phyloP scores from a whole-genome alignment of 2,329 filamentous ascomycete species.

The Neopestalotiopsis clavispora region DNA sequence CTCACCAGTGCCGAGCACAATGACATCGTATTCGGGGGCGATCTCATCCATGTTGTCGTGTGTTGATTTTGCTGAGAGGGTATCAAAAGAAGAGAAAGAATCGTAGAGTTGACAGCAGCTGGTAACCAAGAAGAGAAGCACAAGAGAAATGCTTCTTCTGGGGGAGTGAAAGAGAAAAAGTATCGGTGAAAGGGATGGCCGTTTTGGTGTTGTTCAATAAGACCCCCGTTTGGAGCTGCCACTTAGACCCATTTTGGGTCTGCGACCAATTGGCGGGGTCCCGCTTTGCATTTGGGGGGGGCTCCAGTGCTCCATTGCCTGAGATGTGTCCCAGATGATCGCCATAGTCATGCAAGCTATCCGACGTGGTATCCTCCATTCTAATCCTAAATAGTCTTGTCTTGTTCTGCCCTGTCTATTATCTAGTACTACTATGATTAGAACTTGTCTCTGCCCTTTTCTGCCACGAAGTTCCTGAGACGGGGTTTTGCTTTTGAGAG shows the following conservation, averaged over 20 bases:
- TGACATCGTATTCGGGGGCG: conserved; percentile 96
- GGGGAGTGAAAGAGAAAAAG: conserved; percentile 22
- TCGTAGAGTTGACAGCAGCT: background rate
- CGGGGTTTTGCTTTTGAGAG: too few relatives aligned
- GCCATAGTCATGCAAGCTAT: conserved; percentile 11
- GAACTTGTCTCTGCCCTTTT: too few relatives aligned
- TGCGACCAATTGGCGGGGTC: conserved; percentile 17
- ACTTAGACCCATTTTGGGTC: conserved; percentile 23
- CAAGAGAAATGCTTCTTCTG: conserved; percentile 10
- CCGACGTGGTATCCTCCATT: background rate
- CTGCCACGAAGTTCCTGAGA: too few relatives aligned
- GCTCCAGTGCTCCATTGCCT: conserved; percentile 23
- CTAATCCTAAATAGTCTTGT: background rate
- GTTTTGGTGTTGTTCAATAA: conserved; percentile 25
- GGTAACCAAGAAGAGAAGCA: conserved; percentile 21
- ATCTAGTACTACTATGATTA: too few relatives aligned
- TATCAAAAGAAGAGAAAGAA: conserved; percentile 19
- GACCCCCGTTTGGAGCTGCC: conserved; percentile 31
- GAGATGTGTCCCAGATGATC: conserved; percentile 17
- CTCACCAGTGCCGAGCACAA: conserved; percentile 96
- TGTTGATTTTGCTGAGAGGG: background rate
- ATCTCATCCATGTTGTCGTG: conserved; percentile 87
- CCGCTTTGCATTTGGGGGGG: conserved; percentile 24
- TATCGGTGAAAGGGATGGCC: conserved; percentile 36
- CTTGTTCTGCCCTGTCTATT: background rate